Conservation (phyloP, 257 asterid species). For the Thymus quinquecostatus region DNA sequence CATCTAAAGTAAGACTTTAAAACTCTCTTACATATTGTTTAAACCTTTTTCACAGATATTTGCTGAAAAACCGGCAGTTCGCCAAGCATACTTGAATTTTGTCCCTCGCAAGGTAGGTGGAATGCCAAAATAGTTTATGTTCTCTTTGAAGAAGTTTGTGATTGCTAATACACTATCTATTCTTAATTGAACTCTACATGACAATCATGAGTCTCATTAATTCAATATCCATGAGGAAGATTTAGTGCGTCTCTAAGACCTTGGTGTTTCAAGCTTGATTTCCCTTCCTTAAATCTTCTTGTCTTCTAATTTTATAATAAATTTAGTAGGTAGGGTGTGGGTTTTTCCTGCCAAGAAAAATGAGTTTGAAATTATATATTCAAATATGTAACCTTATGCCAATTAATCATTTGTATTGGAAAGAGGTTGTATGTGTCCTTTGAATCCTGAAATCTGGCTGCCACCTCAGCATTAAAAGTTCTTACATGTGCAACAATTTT, state of each 20-base stretch:
- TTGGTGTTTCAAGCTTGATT: too few relatives aligned
- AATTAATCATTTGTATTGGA: neutral
- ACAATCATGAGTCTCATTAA: neutral
- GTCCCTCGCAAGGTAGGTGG: slow-evolving; percentile 80
- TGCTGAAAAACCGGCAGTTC: slow-evolving; percentile 99
- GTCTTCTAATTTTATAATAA: slow-evolving; percentile 9
- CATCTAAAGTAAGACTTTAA: slow-evolving; percentile 10
- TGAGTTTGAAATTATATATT: slow-evolving; percentile 9
- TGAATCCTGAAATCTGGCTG: slow-evolving; percentile 17
- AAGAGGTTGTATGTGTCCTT: slow-evolving; percentile 1
- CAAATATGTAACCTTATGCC: neutral
- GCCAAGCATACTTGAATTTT: slow-evolving; percentile 87
- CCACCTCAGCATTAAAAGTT: slow-evolving; percentile 13
- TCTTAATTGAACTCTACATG: slow-evolving; percentile 16
- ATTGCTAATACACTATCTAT: neutral
- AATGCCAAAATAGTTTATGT: slow-evolving; percentile 12
- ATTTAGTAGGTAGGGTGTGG: slow-evolving; percentile 21
- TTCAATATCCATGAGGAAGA: too few relatives aligned
- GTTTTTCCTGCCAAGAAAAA: slow-evolving; percentile 9
- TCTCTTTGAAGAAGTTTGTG: slow-evolving; percentile 22
- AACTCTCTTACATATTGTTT: neutral
- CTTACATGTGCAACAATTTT: slow-evolving; percentile 16
- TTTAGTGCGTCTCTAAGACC: too few relatives aligned
- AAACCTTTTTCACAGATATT: slow-evolving; percentile 62
- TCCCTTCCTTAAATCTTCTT: neutral